phyloP scores from a whole-genome alignment of 1,284 basidiomycete genomes.

The Rhodofomes roseus region DNA sequence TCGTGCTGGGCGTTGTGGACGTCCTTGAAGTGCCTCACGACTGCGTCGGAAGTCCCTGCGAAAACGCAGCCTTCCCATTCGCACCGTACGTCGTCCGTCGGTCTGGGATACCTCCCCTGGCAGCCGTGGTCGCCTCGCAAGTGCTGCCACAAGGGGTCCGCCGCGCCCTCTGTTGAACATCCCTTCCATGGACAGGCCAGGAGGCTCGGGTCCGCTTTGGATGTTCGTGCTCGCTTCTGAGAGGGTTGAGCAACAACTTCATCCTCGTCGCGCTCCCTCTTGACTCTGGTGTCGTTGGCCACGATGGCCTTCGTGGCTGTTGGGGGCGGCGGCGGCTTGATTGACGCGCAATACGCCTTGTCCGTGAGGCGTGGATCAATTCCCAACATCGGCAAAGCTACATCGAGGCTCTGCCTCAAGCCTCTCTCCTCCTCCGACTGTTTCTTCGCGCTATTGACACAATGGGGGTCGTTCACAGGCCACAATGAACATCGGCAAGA shows the following conservation, averaged over 20 bases:
- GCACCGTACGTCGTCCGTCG: not conserved
- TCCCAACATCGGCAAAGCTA: too few species aligned
- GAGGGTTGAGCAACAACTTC: not conserved
- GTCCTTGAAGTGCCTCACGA: not conserved
- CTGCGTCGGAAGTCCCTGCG: not conserved
- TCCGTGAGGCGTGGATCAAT: too few species aligned
- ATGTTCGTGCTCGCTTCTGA: not conserved
- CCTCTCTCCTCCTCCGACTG: too few species aligned
- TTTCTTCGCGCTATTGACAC: too few species aligned
- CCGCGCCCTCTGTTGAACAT: not conserved
- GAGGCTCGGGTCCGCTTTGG: too few species aligned
- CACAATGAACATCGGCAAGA: too few species aligned
- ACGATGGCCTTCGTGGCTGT: too few species aligned
- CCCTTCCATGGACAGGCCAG: not conserved
- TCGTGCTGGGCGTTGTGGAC: not conserved
- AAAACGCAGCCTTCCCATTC: not conserved
- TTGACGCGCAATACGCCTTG: too few species aligned
- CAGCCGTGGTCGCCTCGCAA: not conserved
- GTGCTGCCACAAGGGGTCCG: not conserved
- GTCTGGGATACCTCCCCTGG: not conserved
- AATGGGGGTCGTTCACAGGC: too few species aligned
- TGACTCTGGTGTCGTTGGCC: not conserved
- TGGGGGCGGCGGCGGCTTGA: too few species aligned
- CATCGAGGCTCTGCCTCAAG: too few species aligned
- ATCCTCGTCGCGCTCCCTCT: not conserved